phyloP scores from a whole-genome alignment of 257 asterid species.

The Capsicum pubescens region DNA sequence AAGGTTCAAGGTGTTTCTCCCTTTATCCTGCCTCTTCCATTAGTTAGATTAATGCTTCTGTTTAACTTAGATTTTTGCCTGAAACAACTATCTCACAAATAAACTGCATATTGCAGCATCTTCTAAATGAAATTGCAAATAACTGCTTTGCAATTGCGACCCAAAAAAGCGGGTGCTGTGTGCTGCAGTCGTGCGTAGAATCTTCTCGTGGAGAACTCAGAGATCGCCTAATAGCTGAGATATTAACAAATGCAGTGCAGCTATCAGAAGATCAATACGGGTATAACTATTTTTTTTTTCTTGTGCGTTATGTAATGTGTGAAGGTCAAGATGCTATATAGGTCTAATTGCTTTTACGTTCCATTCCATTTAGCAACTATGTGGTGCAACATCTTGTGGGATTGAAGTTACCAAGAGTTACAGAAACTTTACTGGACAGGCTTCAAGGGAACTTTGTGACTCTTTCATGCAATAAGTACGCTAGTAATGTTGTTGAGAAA shows the following conservation, averaged over 20 bases:
- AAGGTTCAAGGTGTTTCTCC: not conserved
- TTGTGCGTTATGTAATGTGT: constrained; percentile 14
- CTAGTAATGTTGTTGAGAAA: constrained; percentile 83
- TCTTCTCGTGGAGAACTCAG: constrained; percentile 56
- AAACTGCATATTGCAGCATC: constrained; percentile 49
- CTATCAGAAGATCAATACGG: constrained; percentile 79
- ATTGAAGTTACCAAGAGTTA: constrained; percentile 48
- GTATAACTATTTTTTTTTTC: constrained; percentile 42
- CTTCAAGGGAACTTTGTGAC: constrained; percentile 53
- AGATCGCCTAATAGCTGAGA: constrained; percentile 49
- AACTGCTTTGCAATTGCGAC: constrained; percentile 66
- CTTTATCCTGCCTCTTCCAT: not conserved
- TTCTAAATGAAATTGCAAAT: constrained; percentile 51
- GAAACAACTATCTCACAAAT: constrained; percentile 33
- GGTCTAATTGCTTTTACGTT: constrained; percentile 13
- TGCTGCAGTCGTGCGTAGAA: constrained; percentile 67
- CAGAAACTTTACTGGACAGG: constrained; percentile 43
- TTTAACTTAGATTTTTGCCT: not conserved
- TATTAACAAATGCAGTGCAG: constrained; percentile 51
- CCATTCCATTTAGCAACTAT: constrained; percentile 59
- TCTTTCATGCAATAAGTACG: constrained; percentile 72
- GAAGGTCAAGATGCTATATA: not conserved
- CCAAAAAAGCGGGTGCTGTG: constrained; percentile 75
- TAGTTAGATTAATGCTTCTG: not conserved
- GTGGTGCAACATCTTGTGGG: constrained; percentile 80